Evolutionary conservation across 306 rosid species (phyloP).

Genomic region (Cicer arietinum): DNA sequence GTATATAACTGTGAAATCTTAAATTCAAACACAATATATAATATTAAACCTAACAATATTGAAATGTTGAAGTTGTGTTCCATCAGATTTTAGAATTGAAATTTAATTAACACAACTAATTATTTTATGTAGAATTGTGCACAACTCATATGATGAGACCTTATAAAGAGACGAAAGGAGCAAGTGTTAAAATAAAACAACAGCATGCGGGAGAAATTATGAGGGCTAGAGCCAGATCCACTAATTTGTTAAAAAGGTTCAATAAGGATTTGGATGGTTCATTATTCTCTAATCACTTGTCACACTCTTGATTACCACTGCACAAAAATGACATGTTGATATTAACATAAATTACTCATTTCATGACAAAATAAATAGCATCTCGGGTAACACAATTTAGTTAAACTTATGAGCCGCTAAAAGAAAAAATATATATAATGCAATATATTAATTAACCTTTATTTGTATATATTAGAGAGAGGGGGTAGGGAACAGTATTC

Average conservation of each 20-base stretch:
- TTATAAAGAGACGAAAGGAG: no score
- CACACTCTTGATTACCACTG: slow-evolving; percentile 4
- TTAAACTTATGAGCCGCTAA: slow-evolving; percentile 7
- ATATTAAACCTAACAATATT: no score
- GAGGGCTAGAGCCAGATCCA: slow-evolving; percentile 18
- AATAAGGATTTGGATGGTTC: neutral
- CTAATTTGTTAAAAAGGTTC: neutral
- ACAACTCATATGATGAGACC: no score
- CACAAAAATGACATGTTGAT: slow-evolving; percentile 10
- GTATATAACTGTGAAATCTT: no score
- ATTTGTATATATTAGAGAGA: slow-evolving; percentile 10
- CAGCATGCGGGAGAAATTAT: slow-evolving; percentile 8
- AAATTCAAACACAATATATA: no score
- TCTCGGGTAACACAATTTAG: slow-evolving; percentile 4
- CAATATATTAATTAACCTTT: slow-evolving; percentile 12
- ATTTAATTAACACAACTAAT: no score
- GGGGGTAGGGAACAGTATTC: slow-evolving; percentile 39
- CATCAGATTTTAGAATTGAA: no score
- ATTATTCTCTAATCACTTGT: slow-evolving; percentile 19
- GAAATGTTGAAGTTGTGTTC: no score
- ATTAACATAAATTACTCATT: slow-evolving; percentile 11
- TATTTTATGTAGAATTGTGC: no score
- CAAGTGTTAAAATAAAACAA: slow-evolving; percentile 5
- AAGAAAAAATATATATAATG: neutral
- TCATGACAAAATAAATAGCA: slow-evolving; percentile 30